Evolutionary conservation across 129 eudicot genomes (phyloP).

Genomic region (Heracleum sosnowskyi): DNA sequence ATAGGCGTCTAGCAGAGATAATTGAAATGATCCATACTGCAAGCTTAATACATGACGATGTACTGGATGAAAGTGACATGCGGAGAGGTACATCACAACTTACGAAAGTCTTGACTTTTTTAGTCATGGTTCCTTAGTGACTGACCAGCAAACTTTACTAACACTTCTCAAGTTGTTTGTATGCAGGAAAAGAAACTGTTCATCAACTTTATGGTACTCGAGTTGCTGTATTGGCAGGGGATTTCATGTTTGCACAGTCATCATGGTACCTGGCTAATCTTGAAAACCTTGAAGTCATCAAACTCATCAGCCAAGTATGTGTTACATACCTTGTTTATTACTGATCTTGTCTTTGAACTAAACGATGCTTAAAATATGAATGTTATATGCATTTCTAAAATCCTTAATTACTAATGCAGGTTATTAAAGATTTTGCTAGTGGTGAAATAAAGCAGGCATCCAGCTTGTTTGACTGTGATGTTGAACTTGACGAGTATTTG

Average conservation of each 20-base stretch:
- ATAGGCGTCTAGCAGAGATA: slow-evolving; percentile 90
- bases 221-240: slow-evolving; percentile 94
- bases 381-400: not conserved
- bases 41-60: slow-evolving; percentile 92
- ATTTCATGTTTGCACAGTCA: slow-evolving; percentile 96
- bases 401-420: slow-evolving; percentile 34
- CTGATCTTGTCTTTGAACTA: not conserved
- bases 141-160: not conserved
- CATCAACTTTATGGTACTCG: slow-evolving; percentile 87
- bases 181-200: slow-evolving; percentile 76
- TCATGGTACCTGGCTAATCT: slow-evolving; percentile 97
- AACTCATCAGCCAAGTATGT: slow-evolving; percentile 88
- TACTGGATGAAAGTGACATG: slow-evolving; percentile 91
- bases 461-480: slow-evolving; percentile 77
- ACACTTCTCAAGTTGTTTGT: not conserved
- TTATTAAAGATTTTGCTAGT: slow-evolving; percentile 91
- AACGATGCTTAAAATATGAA: not conserved
- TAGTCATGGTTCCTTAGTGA: not conserved
- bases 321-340: not conserved
- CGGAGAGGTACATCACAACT: slow-evolving; percentile 53
- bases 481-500: slow-evolving; percentile 71
- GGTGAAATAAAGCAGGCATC: slow-evolving; percentile 97
- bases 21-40: slow-evolving; percentile 97
- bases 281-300: slow-evolving; percentile 85
- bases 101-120: not conserved